phyloP scores from a whole-genome alignment of 805 yeast species.

The Ogataea henricii region DNA sequence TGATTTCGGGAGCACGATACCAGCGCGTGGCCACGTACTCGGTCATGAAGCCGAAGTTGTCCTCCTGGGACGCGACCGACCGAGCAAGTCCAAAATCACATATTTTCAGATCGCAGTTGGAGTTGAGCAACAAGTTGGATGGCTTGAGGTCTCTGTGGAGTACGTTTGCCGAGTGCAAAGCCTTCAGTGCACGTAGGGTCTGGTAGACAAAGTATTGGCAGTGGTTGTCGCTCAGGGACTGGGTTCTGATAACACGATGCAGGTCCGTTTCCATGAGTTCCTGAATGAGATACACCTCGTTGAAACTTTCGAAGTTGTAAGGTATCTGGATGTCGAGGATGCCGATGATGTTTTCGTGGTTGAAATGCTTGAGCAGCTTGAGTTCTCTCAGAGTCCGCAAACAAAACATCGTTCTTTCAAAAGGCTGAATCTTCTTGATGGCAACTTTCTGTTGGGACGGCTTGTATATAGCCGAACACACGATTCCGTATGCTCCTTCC shows the following conservation, averaged over 20 bases:
- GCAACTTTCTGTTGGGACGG: slow-evolving; percentile 92
- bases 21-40: slow-evolving; percentile 97
- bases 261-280: slow-evolving; percentile 88
- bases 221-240: slow-evolving; percentile 85
- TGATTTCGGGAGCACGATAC: slow-evolving; percentile 97
- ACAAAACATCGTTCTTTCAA: slow-evolving; percentile 86
- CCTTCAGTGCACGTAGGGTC: slow-evolving; percentile 84
- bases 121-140: slow-evolving; percentile 77
- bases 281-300: slow-evolving; percentile 86
- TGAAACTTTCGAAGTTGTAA: slow-evolving; percentile 67
- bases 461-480: slow-evolving; percentile 83
- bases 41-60: slow-evolving; percentile 82
- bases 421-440: slow-evolving; percentile 91
- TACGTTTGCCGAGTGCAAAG: slow-evolving; percentile 91
- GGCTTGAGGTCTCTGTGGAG: slow-evolving; percentile 94
- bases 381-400: slow-evolving; percentile 87
- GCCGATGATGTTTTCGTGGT: slow-evolving; percentile 90
- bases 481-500: slow-evolving; percentile 96
- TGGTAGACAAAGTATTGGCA: slow-evolving; percentile 93
- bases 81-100: slow-evolving; percentile 94
- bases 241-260: slow-evolving; percentile 80
- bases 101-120: slow-evolving; percentile 90
- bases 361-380: slow-evolving; percentile 84
- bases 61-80: slow-evolving; percentile 60
- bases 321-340: slow-evolving; percentile 91